Evolutionary conservation across 1,139 yeast species (phyloP), one percentile per base, ranked within the genome.

Genomic region (Protomyces lactucae-debilis): DNA sequence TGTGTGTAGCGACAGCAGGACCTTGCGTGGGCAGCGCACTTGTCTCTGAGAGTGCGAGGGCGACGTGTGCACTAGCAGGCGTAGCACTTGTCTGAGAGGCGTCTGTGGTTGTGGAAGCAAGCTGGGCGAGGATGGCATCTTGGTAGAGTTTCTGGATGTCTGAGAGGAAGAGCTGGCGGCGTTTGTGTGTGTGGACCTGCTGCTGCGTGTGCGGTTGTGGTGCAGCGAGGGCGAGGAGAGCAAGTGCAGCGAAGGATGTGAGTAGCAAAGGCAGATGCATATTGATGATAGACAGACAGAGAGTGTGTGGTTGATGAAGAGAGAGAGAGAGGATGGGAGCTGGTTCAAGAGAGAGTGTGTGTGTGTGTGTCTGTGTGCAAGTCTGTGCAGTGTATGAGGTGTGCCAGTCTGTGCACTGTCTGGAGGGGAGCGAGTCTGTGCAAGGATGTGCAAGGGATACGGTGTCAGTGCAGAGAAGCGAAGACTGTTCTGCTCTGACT

Each of bases 141-240:
- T 21, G 23, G 53, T 52, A 59, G 53, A 59, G 57, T 28, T 55
- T 51, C 43, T 52, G 43, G 35, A 59, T 18, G 52, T 59, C 63
- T 28, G 52, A 46, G 53, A 52, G 63, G 43, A 59, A 36, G 35
- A 59, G 63, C 32, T 55, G 57, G 35, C 60, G 53, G 14, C 46
- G 46, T 43, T 55, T 51, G 40, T 51, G 21, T 12, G 43, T 54
- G 51, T 36, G 40, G 28, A 21, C 39, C 18, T 51, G 43, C 57
- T 52, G 45, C 43, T 39, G 57, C 28, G 14, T 12, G 9, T 52
- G 57, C 23, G 43, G 45, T 23, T 39, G 43, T 32, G 53, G 57
- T 23, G 43, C 57, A 32, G 53, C 57, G 32, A 57, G 52, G 12
- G 52, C 43, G 9, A 55, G 43, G 36, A 51, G 45, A 4, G 28